A percentile compares a stretch with the other conserved stretches of the same genome.
These are phyloP conservation scores for Penicillium sp. DNA, from an alignment of 2,329 filamentous ascomycete genomes.

Conservation along the genomic window DNA sequence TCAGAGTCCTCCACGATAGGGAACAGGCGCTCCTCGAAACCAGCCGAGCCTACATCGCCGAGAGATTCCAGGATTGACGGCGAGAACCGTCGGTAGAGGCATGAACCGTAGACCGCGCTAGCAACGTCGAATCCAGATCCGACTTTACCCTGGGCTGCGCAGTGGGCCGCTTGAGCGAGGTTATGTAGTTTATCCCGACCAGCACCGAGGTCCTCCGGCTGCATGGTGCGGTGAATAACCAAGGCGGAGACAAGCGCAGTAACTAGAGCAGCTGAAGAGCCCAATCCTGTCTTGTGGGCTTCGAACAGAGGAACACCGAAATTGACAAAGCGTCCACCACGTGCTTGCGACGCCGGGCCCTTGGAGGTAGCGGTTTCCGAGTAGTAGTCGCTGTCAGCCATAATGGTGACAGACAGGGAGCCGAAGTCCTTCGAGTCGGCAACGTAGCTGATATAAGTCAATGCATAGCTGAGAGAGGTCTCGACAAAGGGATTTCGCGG, in stretches of 20 bases:
- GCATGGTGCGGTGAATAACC: constrained; percentile 45
- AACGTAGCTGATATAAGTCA: constrained; percentile 68
- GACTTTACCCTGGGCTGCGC: constrained; percentile 93
- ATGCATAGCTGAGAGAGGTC: constrained; percentile 80
- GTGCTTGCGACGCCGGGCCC: constrained; percentile 32
- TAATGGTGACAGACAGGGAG: constrained; percentile 74
- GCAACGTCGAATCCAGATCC: constrained; percentile 96
- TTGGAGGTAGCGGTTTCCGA: constrained; percentile 60
- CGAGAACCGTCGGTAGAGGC: constrained; percentile 88
- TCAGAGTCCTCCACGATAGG: constrained; percentile 62
- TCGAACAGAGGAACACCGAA: constrained; percentile 72
- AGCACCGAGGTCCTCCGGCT: constrained; percentile 43
- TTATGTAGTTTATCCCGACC: constrained; percentile 74
- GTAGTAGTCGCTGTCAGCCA: constrained; percentile 97
- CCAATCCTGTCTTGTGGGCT: constrained; percentile 93
- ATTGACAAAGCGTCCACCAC: constrained; percentile 63
- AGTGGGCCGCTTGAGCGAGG: constrained; percentile 88
- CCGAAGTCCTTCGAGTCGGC: constrained; percentile 56
- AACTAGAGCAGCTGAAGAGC: constrained; percentile 90
- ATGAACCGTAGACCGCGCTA: constrained; percentile 86
- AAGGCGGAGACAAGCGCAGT: constrained; percentile 68
- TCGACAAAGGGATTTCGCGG: constrained; percentile 83
- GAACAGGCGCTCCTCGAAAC: constrained; percentile 66
- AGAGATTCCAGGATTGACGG: constrained; percentile 67
- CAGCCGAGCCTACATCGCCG: constrained; percentile 63